Conservation (phyloP, 352 stramenopile species). For the Phytophthora brassicae region DNA sequence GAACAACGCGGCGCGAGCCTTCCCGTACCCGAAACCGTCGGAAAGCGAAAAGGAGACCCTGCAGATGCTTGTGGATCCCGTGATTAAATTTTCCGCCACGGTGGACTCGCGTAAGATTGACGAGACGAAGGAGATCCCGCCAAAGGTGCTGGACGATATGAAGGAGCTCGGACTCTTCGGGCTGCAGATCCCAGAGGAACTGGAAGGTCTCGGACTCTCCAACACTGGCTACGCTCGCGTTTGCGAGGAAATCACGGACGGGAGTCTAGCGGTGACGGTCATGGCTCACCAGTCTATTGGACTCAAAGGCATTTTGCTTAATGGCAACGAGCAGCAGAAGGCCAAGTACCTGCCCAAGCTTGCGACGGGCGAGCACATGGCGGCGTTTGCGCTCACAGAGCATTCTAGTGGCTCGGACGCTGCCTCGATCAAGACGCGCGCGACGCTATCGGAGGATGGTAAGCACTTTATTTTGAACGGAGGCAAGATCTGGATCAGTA, state of each 20-base stretch:
- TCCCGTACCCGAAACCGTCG: constrained; percentile 77
- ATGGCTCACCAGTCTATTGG: constrained; percentile 90
- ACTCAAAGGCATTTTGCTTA: constrained; percentile 87
- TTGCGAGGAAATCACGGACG: constrained; percentile 85
- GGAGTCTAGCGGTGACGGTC: constrained; percentile 76
- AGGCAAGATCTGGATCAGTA: constrained; percentile 98
- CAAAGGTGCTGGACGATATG: constrained; percentile 69
- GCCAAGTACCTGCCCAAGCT: constrained; percentile 89
- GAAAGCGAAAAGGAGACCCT: constrained; percentile 79
- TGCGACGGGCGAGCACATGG: constrained; percentile 86
- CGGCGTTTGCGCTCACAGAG: constrained; percentile 89
- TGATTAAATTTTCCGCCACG: constrained; percentile 75
- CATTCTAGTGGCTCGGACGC: constrained; percentile 91
- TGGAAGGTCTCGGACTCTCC: constrained; percentile 74
- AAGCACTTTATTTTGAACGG: constrained; percentile 92
- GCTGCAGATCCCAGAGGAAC: constrained; percentile 82
- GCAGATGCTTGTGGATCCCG: constrained; percentile 83
- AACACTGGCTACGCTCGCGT: constrained; percentile 87
- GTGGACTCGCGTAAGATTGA: constrained; percentile 79
- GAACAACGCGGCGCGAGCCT: constrained; percentile 75
- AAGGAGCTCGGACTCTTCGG: constrained; percentile 87
- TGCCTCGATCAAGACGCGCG: constrained; percentile 89
- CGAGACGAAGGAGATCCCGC: constrained; percentile 78
- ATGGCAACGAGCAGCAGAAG: constrained; percentile 84
- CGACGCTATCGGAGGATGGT: constrained; percentile 89